These are phyloP conservation scores for Diaporthe caulivora DNA, from an alignment of 2,329 filamentous ascomycete species.

Conservation along the genomic window DNA sequence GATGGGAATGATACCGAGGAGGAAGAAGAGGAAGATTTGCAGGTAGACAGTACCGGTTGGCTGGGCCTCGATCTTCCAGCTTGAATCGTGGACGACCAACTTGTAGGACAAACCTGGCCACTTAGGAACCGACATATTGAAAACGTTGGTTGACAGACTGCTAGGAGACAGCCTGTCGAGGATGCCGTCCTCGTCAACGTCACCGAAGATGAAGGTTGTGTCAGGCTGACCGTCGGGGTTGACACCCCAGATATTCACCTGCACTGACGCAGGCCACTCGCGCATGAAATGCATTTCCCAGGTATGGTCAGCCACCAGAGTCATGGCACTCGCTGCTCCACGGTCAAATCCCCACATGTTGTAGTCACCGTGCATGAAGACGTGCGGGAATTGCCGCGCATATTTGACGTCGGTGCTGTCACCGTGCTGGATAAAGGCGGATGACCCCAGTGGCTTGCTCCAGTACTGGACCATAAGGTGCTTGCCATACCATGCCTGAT, in stretches of 20 bases:
- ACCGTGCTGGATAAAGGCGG: slow-evolving; percentile 69
- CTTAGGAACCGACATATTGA: slow-evolving; percentile 70
- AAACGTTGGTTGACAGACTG: slow-evolving; percentile 63
- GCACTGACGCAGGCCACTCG: slow-evolving; percentile 71
- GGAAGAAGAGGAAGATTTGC: slow-evolving; percentile 65
- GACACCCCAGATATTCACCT: slow-evolving; percentile 75
- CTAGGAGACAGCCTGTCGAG: slow-evolving; percentile 72
- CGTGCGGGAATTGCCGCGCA: slow-evolving; percentile 68
- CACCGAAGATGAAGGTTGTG: slow-evolving; percentile 68
- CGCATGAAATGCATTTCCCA: slow-evolving; percentile 72
- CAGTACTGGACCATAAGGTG: slow-evolving; percentile 74
- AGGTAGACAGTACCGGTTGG: slow-evolving; percentile 64
- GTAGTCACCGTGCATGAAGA: slow-evolving; percentile 71
- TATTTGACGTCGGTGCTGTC: slow-evolving; percentile 59
- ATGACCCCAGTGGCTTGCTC: slow-evolving; percentile 68
- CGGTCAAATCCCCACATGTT: slow-evolving; percentile 73
- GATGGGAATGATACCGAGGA: slow-evolving; percentile 66
- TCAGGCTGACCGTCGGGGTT: slow-evolving; percentile 72
- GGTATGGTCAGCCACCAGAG: slow-evolving; percentile 57
- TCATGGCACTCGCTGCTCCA: slow-evolving; percentile 65
- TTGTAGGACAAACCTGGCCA: slow-evolving; percentile 67
- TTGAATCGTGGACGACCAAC: slow-evolving; percentile 67
- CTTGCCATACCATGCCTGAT: slow-evolving; percentile 70
- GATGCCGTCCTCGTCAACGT: slow-evolving; percentile 69
- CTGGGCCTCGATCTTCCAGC: slow-evolving; percentile 61